phyloP scores from a whole-genome alignment of 148 eudicot species.

The Fagopyrum tataricum region DNA sequence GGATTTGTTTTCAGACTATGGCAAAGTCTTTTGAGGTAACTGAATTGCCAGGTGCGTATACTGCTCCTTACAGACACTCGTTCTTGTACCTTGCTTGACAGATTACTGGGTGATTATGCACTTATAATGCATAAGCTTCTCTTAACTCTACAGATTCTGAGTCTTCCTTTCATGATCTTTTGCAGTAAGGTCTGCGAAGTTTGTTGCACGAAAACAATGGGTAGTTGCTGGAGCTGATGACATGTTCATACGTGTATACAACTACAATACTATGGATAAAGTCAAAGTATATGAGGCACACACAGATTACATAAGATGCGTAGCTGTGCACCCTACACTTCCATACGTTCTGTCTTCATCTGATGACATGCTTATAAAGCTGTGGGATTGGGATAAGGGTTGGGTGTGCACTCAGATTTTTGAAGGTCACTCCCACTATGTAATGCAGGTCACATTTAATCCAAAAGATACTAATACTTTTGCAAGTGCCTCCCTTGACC shows the following conservation, averaged over 20 bases:
- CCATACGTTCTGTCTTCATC: conserved; percentile 92
- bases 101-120: too few species aligned
- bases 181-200: conserved; percentile 62
- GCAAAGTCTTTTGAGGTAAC: conserved; percentile 66
- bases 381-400: conserved; percentile 98
- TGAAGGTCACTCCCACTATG: conserved; percentile 93
- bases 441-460: conserved; percentile 92
- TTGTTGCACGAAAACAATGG: conserved; percentile 53
- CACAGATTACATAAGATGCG: conserved; percentile 88
- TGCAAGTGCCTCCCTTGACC: conserved; percentile 94
- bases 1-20: conserved; percentile 31
- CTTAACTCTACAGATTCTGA: too few species aligned
- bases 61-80: too few species aligned
- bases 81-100: too few species aligned
- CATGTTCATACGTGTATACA: conserved; percentile 82
- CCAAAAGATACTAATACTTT: conserved; percentile 91
- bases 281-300: conserved; percentile 88
- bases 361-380: conserved; percentile 98
- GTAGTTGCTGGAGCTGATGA: conserved; percentile 93
- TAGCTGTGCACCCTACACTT: conserved; percentile 91
- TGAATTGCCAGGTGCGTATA: conserved; percentile 43
- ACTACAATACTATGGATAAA: conserved; percentile 86
- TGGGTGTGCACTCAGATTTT: conserved; percentile 85
- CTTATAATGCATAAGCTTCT: too few species aligned
- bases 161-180: neutral